Conservation (phyloP, 1,139 yeast genomes). For the Yamadazyma epiphylla region DNA sequence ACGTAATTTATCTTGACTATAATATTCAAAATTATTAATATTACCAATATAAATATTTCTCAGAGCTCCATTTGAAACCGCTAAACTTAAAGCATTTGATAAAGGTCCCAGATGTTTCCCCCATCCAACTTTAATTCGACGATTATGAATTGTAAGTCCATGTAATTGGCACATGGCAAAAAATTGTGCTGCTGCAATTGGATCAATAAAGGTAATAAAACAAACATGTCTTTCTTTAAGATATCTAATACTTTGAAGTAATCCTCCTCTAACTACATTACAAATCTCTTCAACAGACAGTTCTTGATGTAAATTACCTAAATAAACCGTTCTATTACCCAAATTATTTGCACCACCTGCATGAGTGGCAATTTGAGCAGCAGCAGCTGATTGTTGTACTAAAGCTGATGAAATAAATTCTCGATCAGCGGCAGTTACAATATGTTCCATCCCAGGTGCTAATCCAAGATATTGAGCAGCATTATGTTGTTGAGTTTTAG, state of each 20-base stretch:
- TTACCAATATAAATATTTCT: slow-evolving; percentile 88
- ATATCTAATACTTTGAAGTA: slow-evolving; percentile 68
- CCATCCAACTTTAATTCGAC: slow-evolving; percentile 90
- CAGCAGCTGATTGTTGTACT: slow-evolving; percentile 67
- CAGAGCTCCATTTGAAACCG: slow-evolving; percentile 92
- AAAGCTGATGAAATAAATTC: slow-evolving; percentile 57
- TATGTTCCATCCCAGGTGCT: slow-evolving; percentile 85
- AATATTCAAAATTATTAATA: slow-evolving; percentile 43
- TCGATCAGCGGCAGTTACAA: slow-evolving; percentile 76
- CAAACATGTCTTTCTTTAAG: slow-evolving; percentile 83
- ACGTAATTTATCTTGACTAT: slow-evolving; percentile 53
- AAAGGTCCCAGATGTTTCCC: slow-evolving; percentile 93
- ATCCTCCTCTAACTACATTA: slow-evolving; percentile 90
- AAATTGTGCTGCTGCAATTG: slow-evolving; percentile 90
- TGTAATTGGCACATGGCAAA: slow-evolving; percentile 84
- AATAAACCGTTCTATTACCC: slow-evolving; percentile 88
- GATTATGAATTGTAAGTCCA: slow-evolving; percentile 75
- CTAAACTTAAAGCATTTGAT: slow-evolving; percentile 72
- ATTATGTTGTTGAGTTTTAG: slow-evolving; percentile 93
- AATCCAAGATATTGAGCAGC: slow-evolving; percentile 94
- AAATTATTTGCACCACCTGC: slow-evolving; percentile 77
- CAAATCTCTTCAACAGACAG: slow-evolving; percentile 90
- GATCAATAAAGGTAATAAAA: slow-evolving; percentile 87
- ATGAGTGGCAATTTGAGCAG: slow-evolving; percentile 69
- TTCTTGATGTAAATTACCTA: slow-evolving; percentile 83